Base-by-base conservation (phyloP, 2,329 filamentous ascomycete genomes). In the Claviceps sp. region DNA sequence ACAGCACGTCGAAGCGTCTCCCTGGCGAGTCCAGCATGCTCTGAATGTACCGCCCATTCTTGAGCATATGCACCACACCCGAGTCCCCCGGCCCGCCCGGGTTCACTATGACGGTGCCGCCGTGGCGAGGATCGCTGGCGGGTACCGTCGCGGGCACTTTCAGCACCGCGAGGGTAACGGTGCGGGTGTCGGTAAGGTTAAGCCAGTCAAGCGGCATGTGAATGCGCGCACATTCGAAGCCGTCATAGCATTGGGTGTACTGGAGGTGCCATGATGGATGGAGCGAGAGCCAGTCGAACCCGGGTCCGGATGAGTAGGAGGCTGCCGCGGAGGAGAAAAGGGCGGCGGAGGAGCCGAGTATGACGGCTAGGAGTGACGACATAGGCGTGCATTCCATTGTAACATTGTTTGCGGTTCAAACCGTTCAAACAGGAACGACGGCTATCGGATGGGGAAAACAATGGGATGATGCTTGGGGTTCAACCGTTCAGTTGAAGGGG, bases 181-280 rank as follows among this genome's bases (percentile, higher is more conserved):
- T 51, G n/a, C 37, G 44, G 38, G 60, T 41, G 51, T 58, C 54
- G n/a, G 58, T 58, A 3, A 55, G 58, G 54, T 57, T 55, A 40
- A 69, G 67, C 60, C 63, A 69, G 55, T 65, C 65, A 50, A 74
- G 59, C 1, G 72, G 71, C 5, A 73, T 60, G 41, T 66, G 57
- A 11, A 74, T 58, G n/a, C 65, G 59, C 5, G 70, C 69, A 54
- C 71, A 73, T 52, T 68, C 55, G 48, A 65, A 66, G 11, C 57
- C 58, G 20, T 56, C 60, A 52, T 63, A 70, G 60, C 71, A 73
- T 9, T 57, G 54, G 4, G 48, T 47, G 51, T 62, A 67, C 7
- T 55, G 37, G 6, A 67, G 57, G 9, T 50, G 41, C 38, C 48
- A 46, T 2, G 57, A 55, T 22, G 56, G 53, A 5, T 40, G 40